Base-by-base conservation (phyloP, 305 asterid genomes). In the Fraxinus xanthoxyloides region DNA sequence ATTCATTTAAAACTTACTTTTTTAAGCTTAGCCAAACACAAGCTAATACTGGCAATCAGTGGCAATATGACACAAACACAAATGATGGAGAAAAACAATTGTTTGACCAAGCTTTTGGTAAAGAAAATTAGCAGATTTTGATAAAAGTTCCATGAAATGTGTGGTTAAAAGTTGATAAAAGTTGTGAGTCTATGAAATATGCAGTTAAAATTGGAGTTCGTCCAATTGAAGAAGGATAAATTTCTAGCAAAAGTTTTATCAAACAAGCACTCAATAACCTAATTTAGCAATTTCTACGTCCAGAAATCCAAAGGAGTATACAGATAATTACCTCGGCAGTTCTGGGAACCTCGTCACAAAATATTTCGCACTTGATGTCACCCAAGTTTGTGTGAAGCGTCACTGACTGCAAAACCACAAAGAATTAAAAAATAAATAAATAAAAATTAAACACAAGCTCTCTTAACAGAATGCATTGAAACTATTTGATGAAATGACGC, bases 371-470 rank as follows among this genome's bases (percentile, higher is more conserved):
- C 92, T 95, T 95, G 85, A 95, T 92, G 69, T 95, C 98, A n/a
- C 99, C 99, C 85, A 94, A 89, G 84, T 95, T 95, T 24, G 99
- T 95, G 91, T 94, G 97, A 46, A 95, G 95, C 38, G 98, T 95
- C 88, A 95, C 97, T 40, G 99, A 88, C 99, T 95, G 90, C 72
- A 79, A 80, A 83, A 65, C 24, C 17, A 19, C 81, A 72, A 19
- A 56, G 28, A 56, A 8, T 24, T 24, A 36, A 19, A 2, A 2
- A 75, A 1, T 7, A 26, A 5, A 36, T 9, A 40, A 70, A 46
- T 3, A 46, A 46, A 46, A 40, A 40, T 40, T 40, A 40, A 0
- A 40, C 69, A 40, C 79, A 21, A 51, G 63, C 63, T 51, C 34
- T 21, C 28, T 59, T 21, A 65, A 72, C 54, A 30, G 34, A 23